Evolutionary conservation across 208 protist species (phyloP).

Genomic region (Acanthamoeba sp.): DNA sequence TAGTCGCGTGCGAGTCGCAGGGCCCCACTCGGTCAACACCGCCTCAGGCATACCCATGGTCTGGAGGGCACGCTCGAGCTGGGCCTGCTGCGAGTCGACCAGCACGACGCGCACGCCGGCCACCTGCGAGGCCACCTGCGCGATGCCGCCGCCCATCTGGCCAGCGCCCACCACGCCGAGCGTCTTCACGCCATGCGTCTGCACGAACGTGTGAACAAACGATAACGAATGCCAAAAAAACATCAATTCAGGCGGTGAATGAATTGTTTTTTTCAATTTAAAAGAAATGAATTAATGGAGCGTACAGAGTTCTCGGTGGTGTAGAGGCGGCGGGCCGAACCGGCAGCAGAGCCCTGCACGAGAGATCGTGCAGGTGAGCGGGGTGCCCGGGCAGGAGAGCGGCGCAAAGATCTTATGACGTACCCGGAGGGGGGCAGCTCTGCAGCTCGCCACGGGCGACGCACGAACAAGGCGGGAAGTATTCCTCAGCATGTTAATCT

Average conservation of each 20-base stretch:
- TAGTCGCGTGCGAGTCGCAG: no score
- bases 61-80: conserved; percentile 79
- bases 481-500: not conserved
- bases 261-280: no score
- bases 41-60: conserved; percentile 56
- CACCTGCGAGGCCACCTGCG: conserved; percentile 81
- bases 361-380: not conserved
- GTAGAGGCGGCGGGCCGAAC: conserved; percentile 11
- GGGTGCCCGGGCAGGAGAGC: no score
- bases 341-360: not conserved
- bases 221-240: no score
- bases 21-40: no score
- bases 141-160: conserved; percentile 90
- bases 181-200: conserved; percentile 56
- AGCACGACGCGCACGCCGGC: conserved; percentile 81
- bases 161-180: conserved; percentile 82
- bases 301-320: conserved; percentile 30
- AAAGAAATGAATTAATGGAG: not conserved
- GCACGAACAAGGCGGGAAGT: not conserved
- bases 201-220: no score
- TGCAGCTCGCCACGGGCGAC: not conserved
- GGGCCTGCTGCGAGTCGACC: conserved; percentile 77
- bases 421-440: not conserved
- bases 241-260: no score
- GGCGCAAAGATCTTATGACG: not conserved